A percentile compares a stretch with the other conserved stretches of the same genome.
These are phyloP conservation scores for Fusarium burgessii DNA, from an alignment of 2,329 filamentous ascomycete genomes.

Conservation along the genomic window DNA sequence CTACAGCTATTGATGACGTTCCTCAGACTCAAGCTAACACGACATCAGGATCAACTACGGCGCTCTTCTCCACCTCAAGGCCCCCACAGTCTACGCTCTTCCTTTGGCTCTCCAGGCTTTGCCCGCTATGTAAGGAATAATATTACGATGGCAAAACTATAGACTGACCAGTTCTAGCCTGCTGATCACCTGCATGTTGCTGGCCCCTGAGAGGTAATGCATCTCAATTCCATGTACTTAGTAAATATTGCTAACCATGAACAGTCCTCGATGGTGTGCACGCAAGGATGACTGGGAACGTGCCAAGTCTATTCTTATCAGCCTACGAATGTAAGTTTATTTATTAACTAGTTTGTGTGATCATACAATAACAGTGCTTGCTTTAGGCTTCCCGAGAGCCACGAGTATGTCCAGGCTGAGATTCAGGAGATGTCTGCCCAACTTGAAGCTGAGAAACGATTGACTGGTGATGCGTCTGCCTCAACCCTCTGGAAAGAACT, in stretches of 20 bases:
- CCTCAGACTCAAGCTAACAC: constrained; percentile 42
- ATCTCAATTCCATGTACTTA: background rate
- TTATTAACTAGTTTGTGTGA: too few species aligned
- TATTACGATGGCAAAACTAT: fast-evolving
- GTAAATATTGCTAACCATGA: constrained; percentile 32
- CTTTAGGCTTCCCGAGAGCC: constrained; percentile 61
- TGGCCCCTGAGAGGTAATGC: constrained; percentile 64
- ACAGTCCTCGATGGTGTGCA: constrained; percentile 75
- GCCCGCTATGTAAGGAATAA: constrained; percentile 63
- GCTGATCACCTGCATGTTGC: constrained; percentile 69
- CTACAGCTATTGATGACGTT: constrained; percentile 1
- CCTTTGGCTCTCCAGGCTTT: constrained; percentile 74
- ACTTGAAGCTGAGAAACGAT: constrained; percentile 70
- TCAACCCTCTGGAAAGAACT: constrained; percentile 74
- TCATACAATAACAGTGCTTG: constrained; percentile 1
- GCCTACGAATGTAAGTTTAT: constrained; percentile 56
- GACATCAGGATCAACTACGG: constrained; percentile 68
- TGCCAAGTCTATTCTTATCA: constrained; percentile 66
- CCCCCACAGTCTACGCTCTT: constrained; percentile 67
- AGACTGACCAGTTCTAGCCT: constrained; percentile 49
- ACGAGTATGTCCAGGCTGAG: constrained; percentile 69
- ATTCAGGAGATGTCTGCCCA: constrained; percentile 71
- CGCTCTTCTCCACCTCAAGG: constrained; percentile 58
- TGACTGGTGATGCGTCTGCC: constrained; percentile 64
- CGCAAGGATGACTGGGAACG: constrained; percentile 76